Evolutionary conservation across 176 grass and related monocot genomes (phyloP).

Genomic region (Stipa capillata): DNA sequence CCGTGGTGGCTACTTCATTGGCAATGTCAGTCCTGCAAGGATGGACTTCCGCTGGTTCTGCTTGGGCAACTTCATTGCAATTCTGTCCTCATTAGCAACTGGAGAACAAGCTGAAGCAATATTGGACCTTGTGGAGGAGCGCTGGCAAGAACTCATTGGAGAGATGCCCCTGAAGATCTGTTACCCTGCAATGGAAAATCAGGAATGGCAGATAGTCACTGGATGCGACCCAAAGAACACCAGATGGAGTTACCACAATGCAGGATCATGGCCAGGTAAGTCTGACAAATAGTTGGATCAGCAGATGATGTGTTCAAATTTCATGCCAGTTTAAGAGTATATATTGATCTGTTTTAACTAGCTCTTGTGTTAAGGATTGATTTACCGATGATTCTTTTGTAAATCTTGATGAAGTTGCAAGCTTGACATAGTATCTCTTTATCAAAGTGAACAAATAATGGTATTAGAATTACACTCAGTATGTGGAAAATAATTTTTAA

Average conservation of each 20-base stretch:
- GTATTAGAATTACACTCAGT: not conserved
- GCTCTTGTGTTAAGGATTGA: not conserved
- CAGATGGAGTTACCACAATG: constrained; percentile 84
- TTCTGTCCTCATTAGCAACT: constrained; percentile 58
- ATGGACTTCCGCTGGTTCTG: constrained; percentile 93
- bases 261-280: constrained; percentile 77
- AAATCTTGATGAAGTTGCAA: not conserved
- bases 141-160: constrained; percentile 64
- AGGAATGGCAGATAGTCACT: constrained; percentile 67
- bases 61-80: constrained; percentile 73
- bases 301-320: not conserved
- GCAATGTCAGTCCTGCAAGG: constrained; percentile 67
- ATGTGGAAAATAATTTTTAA: not conserved
- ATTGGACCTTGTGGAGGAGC: constrained; percentile 66
- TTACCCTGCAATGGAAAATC: constrained; percentile 70
- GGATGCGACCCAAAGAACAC: constrained; percentile 78
- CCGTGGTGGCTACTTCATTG: constrained; percentile 71
- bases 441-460: not conserved
- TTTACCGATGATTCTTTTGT: constrained; percentile 3
- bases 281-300: not conserved
- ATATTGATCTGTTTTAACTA: not conserved
- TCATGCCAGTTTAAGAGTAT: not conserved
- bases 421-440: not conserved
- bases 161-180: constrained; percentile 76
- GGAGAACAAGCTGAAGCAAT: constrained; percentile 60